These are phyloP conservation scores for Penicillium brevicompactum DNA, from an alignment of 2,329 filamentous ascomycete species.

Conservation along the genomic window DNA sequence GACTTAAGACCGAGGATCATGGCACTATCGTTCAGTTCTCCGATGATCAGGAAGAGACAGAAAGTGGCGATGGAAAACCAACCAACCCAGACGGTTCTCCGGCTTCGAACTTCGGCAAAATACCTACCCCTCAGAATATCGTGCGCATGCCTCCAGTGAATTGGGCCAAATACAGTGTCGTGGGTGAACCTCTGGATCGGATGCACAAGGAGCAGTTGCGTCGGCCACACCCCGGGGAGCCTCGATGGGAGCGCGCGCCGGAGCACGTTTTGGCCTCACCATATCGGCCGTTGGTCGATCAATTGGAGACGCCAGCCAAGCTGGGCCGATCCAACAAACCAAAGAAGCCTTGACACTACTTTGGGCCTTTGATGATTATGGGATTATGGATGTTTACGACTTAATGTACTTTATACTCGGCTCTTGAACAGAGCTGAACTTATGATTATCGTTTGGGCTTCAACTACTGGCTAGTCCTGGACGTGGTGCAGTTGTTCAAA, in stretches of 20 bases:
- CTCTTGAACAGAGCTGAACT: not conserved
- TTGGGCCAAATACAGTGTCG: constrained; percentile 92
- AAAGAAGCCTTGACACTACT: constrained; percentile 33
- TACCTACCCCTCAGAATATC: constrained; percentile 79
- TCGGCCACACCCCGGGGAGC: constrained; percentile 56
- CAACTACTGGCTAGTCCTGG: not conserved
- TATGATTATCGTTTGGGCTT: not conserved
- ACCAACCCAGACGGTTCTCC: not conserved
- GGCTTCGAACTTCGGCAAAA: constrained; percentile 55
- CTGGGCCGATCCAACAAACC: constrained; percentile 34
- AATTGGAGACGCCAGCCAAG: constrained; percentile 41
- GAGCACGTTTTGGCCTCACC: constrained; percentile 60
- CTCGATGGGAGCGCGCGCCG: constrained; percentile 42
- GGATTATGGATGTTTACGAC: constrained; percentile 19
- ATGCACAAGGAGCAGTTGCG: constrained; percentile 78
- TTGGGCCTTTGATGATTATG: constrained; percentile 11
- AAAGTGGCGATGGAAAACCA: constrained; percentile 32
- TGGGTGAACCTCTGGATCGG: constrained; percentile 80
- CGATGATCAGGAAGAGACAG: constrained; percentile 38
- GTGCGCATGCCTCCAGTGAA: constrained; percentile 88
- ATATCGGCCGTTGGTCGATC: constrained; percentile 62
- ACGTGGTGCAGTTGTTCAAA: not conserved
- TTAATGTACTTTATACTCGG: constrained; percentile 22
- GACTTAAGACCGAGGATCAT: constrained; percentile 49
- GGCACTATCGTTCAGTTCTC: constrained; percentile 39